Percentiles rank a stretch among this genome's conserved stretches.
Evolutionary conservation across 2,329 filamentous ascomycete genomes (phyloP).

Genomic region (Xylaria sp.): DNA sequence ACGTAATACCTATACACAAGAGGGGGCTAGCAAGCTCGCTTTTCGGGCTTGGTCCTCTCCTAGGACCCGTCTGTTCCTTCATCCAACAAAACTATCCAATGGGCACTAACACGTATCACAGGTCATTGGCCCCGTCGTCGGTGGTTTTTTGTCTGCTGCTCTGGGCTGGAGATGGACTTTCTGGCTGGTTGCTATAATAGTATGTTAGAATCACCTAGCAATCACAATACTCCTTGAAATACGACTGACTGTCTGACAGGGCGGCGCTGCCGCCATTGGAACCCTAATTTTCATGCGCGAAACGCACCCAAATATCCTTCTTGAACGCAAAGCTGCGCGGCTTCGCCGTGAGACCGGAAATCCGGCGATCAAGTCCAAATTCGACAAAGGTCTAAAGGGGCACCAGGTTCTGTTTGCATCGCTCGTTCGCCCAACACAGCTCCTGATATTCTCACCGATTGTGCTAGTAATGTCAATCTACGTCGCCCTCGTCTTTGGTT

Average conservation of each 20-base stretch:
- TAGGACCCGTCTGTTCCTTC: constrained; percentile 47
- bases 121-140: constrained; percentile 59
- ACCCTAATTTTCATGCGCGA: constrained; percentile 27
- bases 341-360: constrained; percentile 22
- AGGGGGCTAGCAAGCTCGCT: constrained; percentile 48
- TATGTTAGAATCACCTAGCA: constrained; percentile 44
- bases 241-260: neutral
- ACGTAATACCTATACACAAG: constrained; percentile 45
- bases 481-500: constrained; percentile 20
- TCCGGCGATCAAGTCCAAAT: neutral
- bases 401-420: neutral
- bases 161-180: constrained; percentile 61
- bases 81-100: neutral
- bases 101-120: constrained; percentile 1
- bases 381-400: constrained; percentile 1
- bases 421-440: constrained; percentile 18
- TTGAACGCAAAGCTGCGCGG: constrained; percentile 9
- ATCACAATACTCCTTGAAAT: neutral
- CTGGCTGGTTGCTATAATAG: constrained; percentile 51
- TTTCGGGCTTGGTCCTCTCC: constrained; percentile 51
- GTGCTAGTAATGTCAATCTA: constrained; percentile 21
- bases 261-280: constrained; percentile 1
- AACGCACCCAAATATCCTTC: constrained; percentile 19
- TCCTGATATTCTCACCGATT: constrained; percentile 23
- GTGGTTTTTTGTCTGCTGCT: constrained; percentile 47